A percentile compares a stretch with the other conserved stretches of the same genome.
Conservation (phyloP, 208 protist species). For the Leishmania major region DNA sequence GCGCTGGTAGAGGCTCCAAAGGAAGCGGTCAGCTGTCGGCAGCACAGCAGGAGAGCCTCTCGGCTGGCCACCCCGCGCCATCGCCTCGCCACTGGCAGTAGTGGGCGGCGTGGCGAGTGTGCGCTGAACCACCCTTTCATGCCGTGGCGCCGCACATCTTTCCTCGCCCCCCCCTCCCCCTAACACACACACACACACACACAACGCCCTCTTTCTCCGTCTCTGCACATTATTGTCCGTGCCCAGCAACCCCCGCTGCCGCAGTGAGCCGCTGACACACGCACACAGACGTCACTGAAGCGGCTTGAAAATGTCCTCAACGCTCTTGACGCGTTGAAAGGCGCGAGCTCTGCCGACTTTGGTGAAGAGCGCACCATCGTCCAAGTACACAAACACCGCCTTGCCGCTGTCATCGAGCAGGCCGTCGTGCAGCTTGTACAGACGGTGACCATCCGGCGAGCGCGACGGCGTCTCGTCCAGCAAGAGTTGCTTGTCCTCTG, state of each 20-base stretch:
- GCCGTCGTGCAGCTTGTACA: constrained; percentile 67
- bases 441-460: constrained; percentile 59
- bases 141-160: not conserved
- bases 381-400: constrained; percentile 76
- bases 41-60: not conserved
- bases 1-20: too few species aligned
- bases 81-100: not conserved
- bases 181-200: not conserved
- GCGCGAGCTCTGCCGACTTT: constrained; percentile 39
- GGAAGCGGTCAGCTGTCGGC: not conserved
- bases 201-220: too few species aligned
- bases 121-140: not conserved
- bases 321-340: constrained; percentile 62
- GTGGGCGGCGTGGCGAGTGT: not conserved
- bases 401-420: constrained; percentile 3
- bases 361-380: constrained; percentile 67
- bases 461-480: constrained; percentile 67
- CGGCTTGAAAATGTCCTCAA: constrained; percentile 71
- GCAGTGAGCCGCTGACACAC: not conserved
- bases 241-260: not conserved
- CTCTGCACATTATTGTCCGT: too few species aligned
- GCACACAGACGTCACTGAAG: constrained; percentile 18
- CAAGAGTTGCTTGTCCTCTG: constrained; percentile 73
- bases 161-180: not conserved
- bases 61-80: not conserved